Base-by-base conservation (phyloP, 345 rosid genomes). In the Moringa oleifera region DNA sequence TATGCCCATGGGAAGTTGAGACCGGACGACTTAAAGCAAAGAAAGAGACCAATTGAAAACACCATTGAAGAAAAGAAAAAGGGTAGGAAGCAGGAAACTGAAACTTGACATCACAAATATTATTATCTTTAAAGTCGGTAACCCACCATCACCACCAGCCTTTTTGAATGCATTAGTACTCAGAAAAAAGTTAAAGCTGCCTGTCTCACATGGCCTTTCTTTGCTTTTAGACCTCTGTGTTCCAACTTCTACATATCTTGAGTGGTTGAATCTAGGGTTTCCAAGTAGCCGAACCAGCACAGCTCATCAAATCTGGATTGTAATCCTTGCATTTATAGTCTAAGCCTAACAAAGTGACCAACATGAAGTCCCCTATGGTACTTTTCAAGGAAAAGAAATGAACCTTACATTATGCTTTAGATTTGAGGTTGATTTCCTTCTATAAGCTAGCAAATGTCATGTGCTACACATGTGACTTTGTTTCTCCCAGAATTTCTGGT, bases 121-220 rank as follows among this genome's bases (percentile, higher is more conserved):
- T 69, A 81, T 78, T 71, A 58, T 55, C 67, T 50, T 49, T 58
- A 61, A 69, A 67, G 62, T 11, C 11, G 37, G 37, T 64, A 47
- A 61, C 49, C 76, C 76, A 76, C 57, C 67, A 28, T 57, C 60
- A 36, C 15, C 46, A 55, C 25, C 55, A 59, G 65, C 58, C 65
- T 74, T 41, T 65, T 65, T 57, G 57, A 71, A 64, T 50, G 55
- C 61, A 52, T 52, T 59, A 19, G 59, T 61, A 59, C 62, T 46
- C 64, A 41, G 58, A 75, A 68, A 36, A 54, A 68, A 63, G 76
- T 28, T 59, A 77, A 73, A 83, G 81, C 76, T 73, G 73, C 69
- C 20, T 51, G 31, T 18, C 65, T 41, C 87, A 80, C 85, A 75
- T 78, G 85, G 78, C 71, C 62, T 18, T 46, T 59, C 37, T 68